These are phyloP conservation scores for Phlyctochytrium bullatum DNA, from an alignment of 192 early-diverging fungal species.

Conservation along the genomic window DNA sequence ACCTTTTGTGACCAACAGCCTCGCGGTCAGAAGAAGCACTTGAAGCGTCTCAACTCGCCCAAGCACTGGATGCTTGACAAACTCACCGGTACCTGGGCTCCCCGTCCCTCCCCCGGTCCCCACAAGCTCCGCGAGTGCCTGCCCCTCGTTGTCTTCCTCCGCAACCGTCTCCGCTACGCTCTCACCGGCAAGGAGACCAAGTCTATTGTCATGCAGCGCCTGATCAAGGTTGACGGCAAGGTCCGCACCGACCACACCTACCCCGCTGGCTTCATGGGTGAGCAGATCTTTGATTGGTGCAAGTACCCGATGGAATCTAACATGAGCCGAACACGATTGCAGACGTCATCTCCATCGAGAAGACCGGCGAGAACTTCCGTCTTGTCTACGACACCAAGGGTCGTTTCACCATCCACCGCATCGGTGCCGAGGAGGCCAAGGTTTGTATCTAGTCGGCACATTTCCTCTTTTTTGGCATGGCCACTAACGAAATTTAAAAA, in stretches of 20 bases:
- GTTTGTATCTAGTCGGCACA: conserved; percentile 1
- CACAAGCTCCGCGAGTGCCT: conserved; percentile 99
- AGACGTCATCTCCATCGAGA: conserved; percentile 90
- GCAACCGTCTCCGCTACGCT: conserved; percentile 99
- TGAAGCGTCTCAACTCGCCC: conserved; percentile 98
- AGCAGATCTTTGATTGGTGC: conserved; percentile 29
- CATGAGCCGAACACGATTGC: neutral
- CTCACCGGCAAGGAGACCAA: conserved; percentile 95
- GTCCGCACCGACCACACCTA: conserved; percentile 94
- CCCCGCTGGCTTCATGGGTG: conserved; percentile 98
- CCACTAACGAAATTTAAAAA: neutral
- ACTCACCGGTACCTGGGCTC: conserved; percentile 97
- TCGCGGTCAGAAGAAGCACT: conserved; percentile 99
- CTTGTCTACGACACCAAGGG: conserved; percentile 99
- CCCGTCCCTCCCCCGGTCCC: conserved; percentile 94
- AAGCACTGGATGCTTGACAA: conserved; percentile 99
- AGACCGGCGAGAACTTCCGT: conserved; percentile 99
- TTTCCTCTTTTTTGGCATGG: conserved; percentile 7
- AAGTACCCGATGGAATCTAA: conserved; percentile 8
- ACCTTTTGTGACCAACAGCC: conserved; percentile 41
- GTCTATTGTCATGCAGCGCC: conserved; percentile 95
- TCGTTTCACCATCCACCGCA: conserved; percentile 99
- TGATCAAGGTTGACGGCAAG: conserved; percentile 99
- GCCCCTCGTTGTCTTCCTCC: conserved; percentile 96
- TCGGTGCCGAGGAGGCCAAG: conserved; percentile 96